Conservation (phyloP, 306 rosid species). For the Geum urbanum region DNA sequence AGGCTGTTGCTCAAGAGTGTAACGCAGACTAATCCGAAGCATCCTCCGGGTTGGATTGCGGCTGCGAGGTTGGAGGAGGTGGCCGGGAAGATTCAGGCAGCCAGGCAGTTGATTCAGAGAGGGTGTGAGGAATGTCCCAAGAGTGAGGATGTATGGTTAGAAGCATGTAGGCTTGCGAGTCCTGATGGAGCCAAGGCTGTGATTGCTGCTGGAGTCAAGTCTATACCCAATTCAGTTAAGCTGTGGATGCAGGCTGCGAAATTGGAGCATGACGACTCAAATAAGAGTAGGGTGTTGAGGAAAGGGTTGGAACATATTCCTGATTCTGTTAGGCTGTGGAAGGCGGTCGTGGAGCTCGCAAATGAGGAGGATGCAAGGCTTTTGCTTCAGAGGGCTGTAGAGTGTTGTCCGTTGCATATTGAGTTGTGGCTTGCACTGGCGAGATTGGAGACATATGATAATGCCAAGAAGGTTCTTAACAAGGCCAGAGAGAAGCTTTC, state of each 20-base stretch:
- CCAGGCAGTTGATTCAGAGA: constrained; percentile 67
- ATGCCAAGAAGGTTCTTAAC: constrained; percentile 76
- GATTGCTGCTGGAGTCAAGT: constrained; percentile 72
- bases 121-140: constrained; percentile 92
- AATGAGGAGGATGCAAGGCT: constrained; percentile 81
- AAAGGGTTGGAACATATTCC: constrained; percentile 83
- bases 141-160: constrained; percentile 90
- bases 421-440: constrained; percentile 92
- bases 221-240: constrained; percentile 77
- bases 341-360: constrained; percentile 90
- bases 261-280: constrained; percentile 65
- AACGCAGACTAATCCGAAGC: constrained; percentile 79
- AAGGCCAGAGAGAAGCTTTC: constrained; percentile 73
- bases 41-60: constrained; percentile 91
- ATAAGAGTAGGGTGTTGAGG: constrained; percentile 73
- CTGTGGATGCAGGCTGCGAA: constrained; percentile 86
- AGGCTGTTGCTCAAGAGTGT: constrained; percentile 82
- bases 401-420: constrained; percentile 84
- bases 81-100: constrained; percentile 80
- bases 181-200: constrained; percentile 88
- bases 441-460: constrained; percentile 81
- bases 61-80: constrained; percentile 87
- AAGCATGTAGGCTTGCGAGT: constrained; percentile 76
- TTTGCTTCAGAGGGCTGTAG: constrained; percentile 85
- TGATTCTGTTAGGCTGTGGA: constrained; percentile 91